These are phyloP conservation scores for Erigeron canadensis DNA, from an alignment of 129 eudicot genomes.

Conservation along the genomic window DNA sequence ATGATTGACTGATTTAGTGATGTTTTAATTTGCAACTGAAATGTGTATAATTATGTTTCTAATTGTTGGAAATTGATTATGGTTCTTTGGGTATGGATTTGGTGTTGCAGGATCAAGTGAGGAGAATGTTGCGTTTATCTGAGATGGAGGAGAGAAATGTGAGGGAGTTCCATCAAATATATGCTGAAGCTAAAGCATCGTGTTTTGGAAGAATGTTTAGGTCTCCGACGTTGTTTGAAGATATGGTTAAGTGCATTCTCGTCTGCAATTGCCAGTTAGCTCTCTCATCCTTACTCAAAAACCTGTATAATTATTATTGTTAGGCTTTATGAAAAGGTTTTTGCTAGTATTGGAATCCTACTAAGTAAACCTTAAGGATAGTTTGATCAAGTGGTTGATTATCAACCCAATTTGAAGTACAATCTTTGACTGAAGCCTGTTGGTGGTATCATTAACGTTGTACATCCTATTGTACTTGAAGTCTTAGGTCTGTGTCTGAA, in stretches of 20 bases:
- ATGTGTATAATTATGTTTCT: too few species aligned
- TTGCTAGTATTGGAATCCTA: too few species aligned
- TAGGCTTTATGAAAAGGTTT: background rate
- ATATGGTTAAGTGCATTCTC: slow-evolving; percentile 88
- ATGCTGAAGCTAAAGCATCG: slow-evolving; percentile 48
- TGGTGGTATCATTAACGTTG: too few species aligned
- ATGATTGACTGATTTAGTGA: too few species aligned
- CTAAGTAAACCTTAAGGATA: too few species aligned
- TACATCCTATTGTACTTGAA: too few species aligned
- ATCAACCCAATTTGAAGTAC: too few species aligned
- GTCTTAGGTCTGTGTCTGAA: too few species aligned
- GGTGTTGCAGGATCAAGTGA: slow-evolving; percentile 59
- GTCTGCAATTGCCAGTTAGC: slow-evolving; percentile 93
- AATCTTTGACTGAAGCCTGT: too few species aligned
- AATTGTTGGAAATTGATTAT: too few species aligned
- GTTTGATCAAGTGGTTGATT: too few species aligned
- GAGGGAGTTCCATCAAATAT: slow-evolving; percentile 58
- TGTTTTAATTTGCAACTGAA: too few species aligned
- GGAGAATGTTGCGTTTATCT: slow-evolving; percentile 78
- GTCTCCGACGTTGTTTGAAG: slow-evolving; percentile 88
- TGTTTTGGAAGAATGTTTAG: slow-evolving; percentile 88
- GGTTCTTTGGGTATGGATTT: background rate
- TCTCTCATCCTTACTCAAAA: background rate
- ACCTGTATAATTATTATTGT: background rate
- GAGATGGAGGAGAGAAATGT: slow-evolving; percentile 53